Evolutionary conservation across 2,329 filamentous ascomycete genomes (phyloP).

Genomic region (Arthrobotrys conoides): DNA sequence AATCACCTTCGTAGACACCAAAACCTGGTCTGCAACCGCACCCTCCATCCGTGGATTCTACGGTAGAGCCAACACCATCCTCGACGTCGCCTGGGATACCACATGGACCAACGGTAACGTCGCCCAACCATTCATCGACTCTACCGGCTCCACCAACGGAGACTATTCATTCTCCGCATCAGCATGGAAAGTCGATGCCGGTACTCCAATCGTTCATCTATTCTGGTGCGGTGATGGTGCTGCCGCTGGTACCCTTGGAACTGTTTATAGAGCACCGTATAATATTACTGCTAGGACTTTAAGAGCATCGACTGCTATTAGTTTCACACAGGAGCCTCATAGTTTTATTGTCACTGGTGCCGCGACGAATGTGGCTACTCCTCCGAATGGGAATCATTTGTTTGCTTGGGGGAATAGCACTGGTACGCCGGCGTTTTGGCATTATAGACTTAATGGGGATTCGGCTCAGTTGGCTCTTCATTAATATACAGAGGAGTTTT

Average conservation of each 20-base stretch:
- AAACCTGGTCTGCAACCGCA: slow-evolving; percentile 18
- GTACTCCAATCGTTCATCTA: slow-evolving; percentile 14
- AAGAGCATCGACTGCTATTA: slow-evolving; percentile 12
- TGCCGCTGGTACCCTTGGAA: slow-evolving; percentile 28
- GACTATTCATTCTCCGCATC: slow-evolving; percentile 37
- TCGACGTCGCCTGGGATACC: slow-evolving; percentile 25
- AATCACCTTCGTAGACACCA: slow-evolving; percentile 45
- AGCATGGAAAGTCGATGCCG: slow-evolving; percentile 38
- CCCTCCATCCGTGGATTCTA: slow-evolving; percentile 37
- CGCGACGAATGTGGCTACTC: slow-evolving; percentile 12
- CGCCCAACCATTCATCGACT: slow-evolving; percentile 21
- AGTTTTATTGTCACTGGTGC: slow-evolving; percentile 32
- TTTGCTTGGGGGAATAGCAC: slow-evolving; percentile 45
- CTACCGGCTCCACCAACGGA: slow-evolving; percentile 11
- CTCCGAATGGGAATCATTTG: slow-evolving; percentile 32
- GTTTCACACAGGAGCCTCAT: slow-evolving; percentile 36
- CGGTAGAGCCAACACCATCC: slow-evolving; percentile 13
- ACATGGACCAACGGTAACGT: slow-evolving; percentile 29
- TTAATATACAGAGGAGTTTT: not conserved
- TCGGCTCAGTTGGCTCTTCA: slow-evolving; percentile 20
- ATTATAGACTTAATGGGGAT: slow-evolving; percentile 33
- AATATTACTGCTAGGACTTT: slow-evolving; percentile 17
- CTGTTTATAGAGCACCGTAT: slow-evolving; percentile 25
- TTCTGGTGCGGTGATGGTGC: slow-evolving; percentile 47
- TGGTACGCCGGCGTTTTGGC: slow-evolving; percentile 25